phyloP scores from a whole-genome alignment of 139 green algal genomes.

The Chara braunii region DNA sequence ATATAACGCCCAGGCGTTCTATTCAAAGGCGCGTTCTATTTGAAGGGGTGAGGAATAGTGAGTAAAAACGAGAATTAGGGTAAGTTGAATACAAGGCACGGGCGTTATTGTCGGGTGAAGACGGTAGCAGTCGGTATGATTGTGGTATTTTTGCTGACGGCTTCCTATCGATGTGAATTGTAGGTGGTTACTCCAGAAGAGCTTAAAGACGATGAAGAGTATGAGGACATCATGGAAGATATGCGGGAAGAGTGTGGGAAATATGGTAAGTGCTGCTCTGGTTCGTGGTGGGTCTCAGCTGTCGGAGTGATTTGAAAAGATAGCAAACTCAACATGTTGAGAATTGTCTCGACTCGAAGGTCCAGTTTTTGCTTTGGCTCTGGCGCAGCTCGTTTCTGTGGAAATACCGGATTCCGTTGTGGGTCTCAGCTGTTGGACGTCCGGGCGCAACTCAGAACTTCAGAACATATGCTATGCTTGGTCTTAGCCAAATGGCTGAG shows the following conservation, averaged over 20 bases:
- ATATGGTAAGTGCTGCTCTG: constrained; percentile 37
- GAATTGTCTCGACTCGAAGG: background rate
- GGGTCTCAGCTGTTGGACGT: no score
- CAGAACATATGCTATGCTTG: no score
- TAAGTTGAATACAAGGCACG: no score
- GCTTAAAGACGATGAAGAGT: constrained; percentile 77
- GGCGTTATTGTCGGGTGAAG: background rate
- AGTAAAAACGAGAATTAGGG: no score
- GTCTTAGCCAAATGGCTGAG: no score
- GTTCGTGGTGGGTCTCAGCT: background rate
- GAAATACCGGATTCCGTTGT: background rate
- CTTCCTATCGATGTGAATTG: background rate
- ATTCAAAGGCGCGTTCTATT: no score
- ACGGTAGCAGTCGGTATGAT: background rate
- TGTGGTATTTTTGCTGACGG: background rate
- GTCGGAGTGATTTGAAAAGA: background rate
- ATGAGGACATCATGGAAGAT: constrained; percentile 85
- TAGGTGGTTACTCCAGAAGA: constrained; percentile 67
- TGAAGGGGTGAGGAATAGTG: no score
- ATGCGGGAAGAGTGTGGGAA: constrained; percentile 66
- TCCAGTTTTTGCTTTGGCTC: background rate
- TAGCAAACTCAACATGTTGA: background rate
- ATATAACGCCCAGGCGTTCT: background rate
- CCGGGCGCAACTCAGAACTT: no score
- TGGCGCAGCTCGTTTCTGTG: background rate